Base-by-base conservation (phyloP, 768 basidiomycete genomes). In the Suillus alpinus region DNA sequence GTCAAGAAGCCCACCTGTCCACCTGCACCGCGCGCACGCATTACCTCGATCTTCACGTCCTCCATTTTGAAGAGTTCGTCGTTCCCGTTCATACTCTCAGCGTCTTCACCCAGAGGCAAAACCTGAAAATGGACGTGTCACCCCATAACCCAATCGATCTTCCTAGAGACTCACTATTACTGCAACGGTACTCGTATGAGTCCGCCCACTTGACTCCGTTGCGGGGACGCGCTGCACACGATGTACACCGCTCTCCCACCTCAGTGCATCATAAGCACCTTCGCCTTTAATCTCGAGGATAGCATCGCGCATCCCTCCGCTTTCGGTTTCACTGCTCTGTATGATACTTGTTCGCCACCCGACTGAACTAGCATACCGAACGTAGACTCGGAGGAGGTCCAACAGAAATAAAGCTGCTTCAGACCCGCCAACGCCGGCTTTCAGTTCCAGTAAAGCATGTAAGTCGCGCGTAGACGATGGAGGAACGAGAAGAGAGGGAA, bases 241-340 rank as follows among this genome's bases (percentile, higher is more conserved):
- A 76, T 98, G 97, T 0, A 99, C 94, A 2, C 97, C 97, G 61
- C 91, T 94, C 73, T 99, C 97, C 87, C 89, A 95, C 40, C 87
- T 78, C 57, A 98, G 71, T 1, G 78, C 53, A 39, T 95, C 95
- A 66, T 91, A 98, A 10, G 86, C 87, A 0, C 90, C 88, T 1
- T 82, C 75, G 0, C 93, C 92, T 62, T 87, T 87, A 13, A 95
- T 77, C 68, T 95, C 93, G 9, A 94, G 73, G 20, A 90, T 83
- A 6, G 88, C 92, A 60, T 94, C 91, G 65, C 87, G 89, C 51
- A 86, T 75, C 1, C 92, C 91, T n/a, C 86, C 86, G 6, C 75
- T 75, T 34, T 87, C 83, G 18, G 78, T 76, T 56, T 83, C 81
- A 60, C 83, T 86, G 59, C 80, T 80, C n/a, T 82, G 77, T 13